Percentiles rank a stretch among this genome's conserved stretches.
Conservation (phyloP, 805 yeast genomes). For the Pichia membranifaciens region DNA sequence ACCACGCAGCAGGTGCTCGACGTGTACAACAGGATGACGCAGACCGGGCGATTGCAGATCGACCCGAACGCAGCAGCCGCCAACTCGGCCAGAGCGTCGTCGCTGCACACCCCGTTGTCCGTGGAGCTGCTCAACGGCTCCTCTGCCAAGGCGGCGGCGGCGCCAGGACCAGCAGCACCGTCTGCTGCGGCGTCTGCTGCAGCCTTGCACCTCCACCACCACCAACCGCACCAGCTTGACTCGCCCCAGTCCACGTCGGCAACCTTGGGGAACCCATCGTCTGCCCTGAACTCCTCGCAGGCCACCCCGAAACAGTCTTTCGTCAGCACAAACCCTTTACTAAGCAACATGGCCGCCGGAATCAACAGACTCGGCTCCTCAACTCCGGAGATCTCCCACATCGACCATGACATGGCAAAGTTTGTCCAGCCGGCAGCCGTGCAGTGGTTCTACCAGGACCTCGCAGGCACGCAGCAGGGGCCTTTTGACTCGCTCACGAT, state of each 20-base stretch:
- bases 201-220: neutral
- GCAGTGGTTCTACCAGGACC: conserved; percentile 68
- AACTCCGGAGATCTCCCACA: neutral
- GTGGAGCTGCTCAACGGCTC: conserved; percentile 2
- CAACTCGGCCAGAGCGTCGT: conserved; percentile 7
- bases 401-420: too few species aligned
- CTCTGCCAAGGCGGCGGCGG: neutral
- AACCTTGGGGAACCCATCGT: conserved; percentile 2
- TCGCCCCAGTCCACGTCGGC: neutral
- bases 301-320: neutral
- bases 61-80: conserved; percentile 4
- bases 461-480: conserved; percentile 67
- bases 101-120: conserved; percentile 1
- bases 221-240: too few species aligned
- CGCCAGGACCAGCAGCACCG: neutral
- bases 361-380: neutral
- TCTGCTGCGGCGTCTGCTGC: neutral
- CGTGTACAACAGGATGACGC: neutral
- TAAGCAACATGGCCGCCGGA: neutral
- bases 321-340: neutral
- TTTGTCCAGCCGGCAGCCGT: conserved; percentile 1
- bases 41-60: neutral
- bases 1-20: conserved; percentile 1
- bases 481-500: conserved; percentile 69
- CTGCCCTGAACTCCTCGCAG: neutral